phyloP scores from a whole-genome alignment of 495 filamentous ascomycete genomes.

The Neurospora africana region DNA sequence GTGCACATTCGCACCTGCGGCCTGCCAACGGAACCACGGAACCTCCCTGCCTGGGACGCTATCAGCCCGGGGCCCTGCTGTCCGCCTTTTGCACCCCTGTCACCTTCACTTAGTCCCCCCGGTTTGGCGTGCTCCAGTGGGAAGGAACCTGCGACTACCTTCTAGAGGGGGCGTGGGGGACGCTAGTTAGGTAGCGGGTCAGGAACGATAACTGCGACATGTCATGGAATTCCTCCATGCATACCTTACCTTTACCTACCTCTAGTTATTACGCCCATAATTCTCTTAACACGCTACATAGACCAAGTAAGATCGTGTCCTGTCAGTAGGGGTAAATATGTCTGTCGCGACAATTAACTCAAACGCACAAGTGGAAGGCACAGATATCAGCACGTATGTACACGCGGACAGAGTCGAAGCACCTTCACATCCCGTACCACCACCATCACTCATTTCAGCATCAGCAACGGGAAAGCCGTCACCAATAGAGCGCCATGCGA shows the following conservation, averaged over 20 bases:
- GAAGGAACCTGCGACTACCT: neutral
- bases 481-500: neutral
- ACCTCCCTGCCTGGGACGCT: neutral
- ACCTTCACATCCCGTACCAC: neutral
- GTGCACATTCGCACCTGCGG: neutral
- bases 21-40: neutral
- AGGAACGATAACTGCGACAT: neutral
- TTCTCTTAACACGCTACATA: neutral
- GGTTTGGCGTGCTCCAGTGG: neutral
- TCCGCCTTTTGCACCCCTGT: neutral
- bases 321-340: neutral
- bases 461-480: neutral
- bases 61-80: neutral
- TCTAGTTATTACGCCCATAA: neutral
- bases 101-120: neutral
- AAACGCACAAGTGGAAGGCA: neutral
- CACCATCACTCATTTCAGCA: neutral
- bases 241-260: neutral
- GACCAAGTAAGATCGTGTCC: no score
- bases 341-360: neutral
- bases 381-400: neutral
- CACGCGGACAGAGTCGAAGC: neutral
- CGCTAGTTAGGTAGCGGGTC: neutral
- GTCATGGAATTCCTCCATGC: neutral
- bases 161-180: neutral